Evolutionary conservation across 2,329 filamentous ascomycete genomes (phyloP), one percentile per base, ranked within the genome.

Genomic region (Fusarium tjaetaba): DNA sequence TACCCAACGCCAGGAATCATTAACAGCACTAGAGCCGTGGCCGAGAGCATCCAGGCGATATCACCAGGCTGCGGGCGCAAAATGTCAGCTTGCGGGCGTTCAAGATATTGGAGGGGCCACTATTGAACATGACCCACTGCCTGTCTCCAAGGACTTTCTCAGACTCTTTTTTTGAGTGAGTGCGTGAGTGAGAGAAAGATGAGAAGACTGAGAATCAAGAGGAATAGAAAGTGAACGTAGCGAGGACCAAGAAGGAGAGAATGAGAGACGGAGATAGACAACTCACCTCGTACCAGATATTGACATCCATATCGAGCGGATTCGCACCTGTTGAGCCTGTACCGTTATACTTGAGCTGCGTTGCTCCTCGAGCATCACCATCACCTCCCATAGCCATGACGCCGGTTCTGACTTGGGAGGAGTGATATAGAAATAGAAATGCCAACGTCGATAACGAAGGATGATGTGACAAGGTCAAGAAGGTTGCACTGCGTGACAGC

Each of bases 1-100:
- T 82, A 88, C 79, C 94, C 95, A 77, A 97, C 94, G 76, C 95
- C 95, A 5, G 95, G 95, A 84, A 97, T 94, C 95, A 97, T 97
- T 77, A 97, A 90, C 77, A 97, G 85, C 59, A 97, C 94, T 60
- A 97, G 88, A 11, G 94, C 94, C 4, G 94, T 95, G 34, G 93
- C 88, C 26, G 90, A 92, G 76, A 97, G 90, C 84, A 97, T 91
- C 93, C 93, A 97, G 63, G 91, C 92, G 73, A 97, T 93, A 84
- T 97, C 94, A 79, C 94, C 94, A 67, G 91, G 86, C 92, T 77
- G 77, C 78, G 78, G 77, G 65, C 70, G 62, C 81, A 80, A 67
- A 65, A 76, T 70, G 77, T 80, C 68, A 79, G 77, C 72, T 62
- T 76, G 67, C 66, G 67, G 70, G 76, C 62, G 76, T 70, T 76